Conservation (phyloP, 2,329 filamentous ascomycete species). For the Epicoccum nigrum region DNA sequence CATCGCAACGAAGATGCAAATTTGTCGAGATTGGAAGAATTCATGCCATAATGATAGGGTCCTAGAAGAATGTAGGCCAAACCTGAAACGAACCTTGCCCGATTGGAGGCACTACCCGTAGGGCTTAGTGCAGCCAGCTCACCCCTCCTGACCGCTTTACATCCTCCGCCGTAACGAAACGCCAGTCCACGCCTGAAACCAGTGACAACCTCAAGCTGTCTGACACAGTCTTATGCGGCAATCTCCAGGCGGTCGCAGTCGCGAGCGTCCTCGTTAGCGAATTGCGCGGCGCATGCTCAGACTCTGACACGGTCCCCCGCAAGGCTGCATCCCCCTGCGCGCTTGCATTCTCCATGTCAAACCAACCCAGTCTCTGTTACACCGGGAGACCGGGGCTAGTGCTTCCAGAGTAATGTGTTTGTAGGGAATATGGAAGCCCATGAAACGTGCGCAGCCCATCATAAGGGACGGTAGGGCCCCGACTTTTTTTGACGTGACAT, state of each 20-base stretch:
- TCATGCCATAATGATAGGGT: conserved; percentile 9
- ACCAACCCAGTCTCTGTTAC: conserved; percentile 15
- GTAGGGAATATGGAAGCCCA: conserved; percentile 7
- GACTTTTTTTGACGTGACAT: conserved; percentile 6
- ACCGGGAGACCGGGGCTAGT: conserved; percentile 9
- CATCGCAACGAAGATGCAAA: neutral
- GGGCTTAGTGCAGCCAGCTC: conserved; percentile 13
- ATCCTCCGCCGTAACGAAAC: conserved; percentile 12
- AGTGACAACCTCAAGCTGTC: conserved; percentile 4
- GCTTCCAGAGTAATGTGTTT: conserved; percentile 1
- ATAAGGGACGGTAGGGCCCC: conserved; percentile 11
- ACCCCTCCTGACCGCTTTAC: conserved; percentile 8
- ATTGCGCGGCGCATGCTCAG: conserved; percentile 5
- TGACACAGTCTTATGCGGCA: conserved; percentile 14
- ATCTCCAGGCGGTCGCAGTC: conserved; percentile 9
- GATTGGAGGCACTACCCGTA: conserved; percentile 11
- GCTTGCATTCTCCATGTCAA: conserved; percentile 1
- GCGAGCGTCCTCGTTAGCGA: conserved; percentile 5
- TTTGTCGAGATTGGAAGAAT: conserved; percentile 4
- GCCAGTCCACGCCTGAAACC: conserved; percentile 13
- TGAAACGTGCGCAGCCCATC: conserved; percentile 13
- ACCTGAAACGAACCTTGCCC: conserved; percentile 9
- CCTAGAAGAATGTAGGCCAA: conserved; percentile 2
- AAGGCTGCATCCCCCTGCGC: conserved; percentile 8
- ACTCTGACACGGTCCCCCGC: conserved; percentile 2